Base-by-base conservation (phyloP, 768 basidiomycete genomes). In the Trametes gibbosa region DNA sequence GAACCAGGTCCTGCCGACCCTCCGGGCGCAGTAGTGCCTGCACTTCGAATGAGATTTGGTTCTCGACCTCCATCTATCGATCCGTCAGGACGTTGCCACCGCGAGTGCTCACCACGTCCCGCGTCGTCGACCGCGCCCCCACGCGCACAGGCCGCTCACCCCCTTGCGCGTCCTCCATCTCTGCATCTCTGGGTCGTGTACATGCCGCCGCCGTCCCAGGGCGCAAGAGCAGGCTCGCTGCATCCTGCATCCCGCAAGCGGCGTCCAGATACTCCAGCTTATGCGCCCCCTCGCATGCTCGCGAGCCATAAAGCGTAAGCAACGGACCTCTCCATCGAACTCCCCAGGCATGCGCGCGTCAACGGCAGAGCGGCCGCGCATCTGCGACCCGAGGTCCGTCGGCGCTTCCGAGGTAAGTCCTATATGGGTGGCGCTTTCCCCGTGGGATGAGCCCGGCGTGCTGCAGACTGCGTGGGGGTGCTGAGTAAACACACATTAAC, bases 391-490 rank as follows among this genome's bases (percentile, higher is more conserved):
- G 10, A 23, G 47, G 35, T 29, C 40, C n/a, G 24, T 8, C 49
- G 47, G 52, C 46, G 40, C 21, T 54, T 59, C 10, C 53, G 52
- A 14, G 52, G 16, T 8, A 19, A n/a, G n/a, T n/a, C n/a, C n/a
- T n/a, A n/a, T n/a, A n/a, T n/a, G n/a, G n/a, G n/a, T n/a, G n/a
- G n/a, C n/a, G n/a, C n/a, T n/a, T n/a, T n/a, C n/a, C n/a, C n/a
- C n/a, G n/a, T n/a, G n/a, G n/a, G n/a, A n/a, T n/a, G n/a, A n/a
- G n/a, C n/a, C 23, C 9, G 29, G 32, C 24, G 47, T 49, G 40
- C 39, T 59, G 27, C 58, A 59, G 52, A 54, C 52, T 16, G 24
- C 46, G 46, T 53, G 53, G 58, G 29, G 35, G 37, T 59, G 14
- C 42, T 54, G 21, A 13, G 21, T 40, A 47, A 59, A 37, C 24